Conservation (phyloP, 768 basidiomycete species). For the Suillus decipiens region DNA sequence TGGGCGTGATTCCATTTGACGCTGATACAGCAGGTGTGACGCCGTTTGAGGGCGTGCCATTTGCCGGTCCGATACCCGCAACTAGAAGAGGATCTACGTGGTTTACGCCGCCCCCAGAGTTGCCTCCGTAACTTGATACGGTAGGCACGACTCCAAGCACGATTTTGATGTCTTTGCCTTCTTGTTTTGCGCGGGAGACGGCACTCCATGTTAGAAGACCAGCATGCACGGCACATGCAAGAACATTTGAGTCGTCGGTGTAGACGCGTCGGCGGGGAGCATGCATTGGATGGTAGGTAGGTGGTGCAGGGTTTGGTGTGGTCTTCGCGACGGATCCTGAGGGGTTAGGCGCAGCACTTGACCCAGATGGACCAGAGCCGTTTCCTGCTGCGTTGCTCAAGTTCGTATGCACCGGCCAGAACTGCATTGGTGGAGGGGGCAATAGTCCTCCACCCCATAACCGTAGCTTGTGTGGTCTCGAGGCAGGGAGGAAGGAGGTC, state of each 20-base stretch:
- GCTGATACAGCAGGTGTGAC: constrained; percentile 15
- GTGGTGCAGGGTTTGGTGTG: constrained; percentile 14
- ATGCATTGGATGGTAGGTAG: constrained; percentile 22
- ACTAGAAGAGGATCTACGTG: constrained; percentile 23
- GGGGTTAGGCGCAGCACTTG: constrained; percentile 19
- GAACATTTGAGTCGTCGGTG: constrained; percentile 77
- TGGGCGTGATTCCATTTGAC: constrained; percentile 20
- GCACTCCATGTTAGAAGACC: constrained; percentile 51
- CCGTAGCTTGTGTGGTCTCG: constrained; percentile 53
- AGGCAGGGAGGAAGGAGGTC: constrained; percentile 53
- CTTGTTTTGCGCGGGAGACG: constrained; percentile 38
- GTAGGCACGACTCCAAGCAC: constrained; percentile 44
- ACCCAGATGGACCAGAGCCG: constrained; percentile 17
- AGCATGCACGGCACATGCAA: constrained; percentile 68
- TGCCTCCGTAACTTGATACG: constrained; percentile 45
- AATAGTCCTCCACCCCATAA: constrained; percentile 71
- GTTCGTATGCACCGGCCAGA: constrained; percentile 20
- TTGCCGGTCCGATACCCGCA: constrained; percentile 22
- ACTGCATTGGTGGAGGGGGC: constrained; percentile 38
- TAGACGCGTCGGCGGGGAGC: constrained; percentile 57
- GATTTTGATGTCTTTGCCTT: constrained; percentile 41
- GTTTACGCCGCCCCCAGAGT: constrained; percentile 44
- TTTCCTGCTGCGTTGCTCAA: constrained; percentile 1
- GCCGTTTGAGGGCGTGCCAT: constrained; percentile 23
- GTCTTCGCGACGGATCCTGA: not conserved